Base-by-base conservation (phyloP, 2,329 filamentous ascomycete species). In the Colletotrichum chlorophyti region DNA sequence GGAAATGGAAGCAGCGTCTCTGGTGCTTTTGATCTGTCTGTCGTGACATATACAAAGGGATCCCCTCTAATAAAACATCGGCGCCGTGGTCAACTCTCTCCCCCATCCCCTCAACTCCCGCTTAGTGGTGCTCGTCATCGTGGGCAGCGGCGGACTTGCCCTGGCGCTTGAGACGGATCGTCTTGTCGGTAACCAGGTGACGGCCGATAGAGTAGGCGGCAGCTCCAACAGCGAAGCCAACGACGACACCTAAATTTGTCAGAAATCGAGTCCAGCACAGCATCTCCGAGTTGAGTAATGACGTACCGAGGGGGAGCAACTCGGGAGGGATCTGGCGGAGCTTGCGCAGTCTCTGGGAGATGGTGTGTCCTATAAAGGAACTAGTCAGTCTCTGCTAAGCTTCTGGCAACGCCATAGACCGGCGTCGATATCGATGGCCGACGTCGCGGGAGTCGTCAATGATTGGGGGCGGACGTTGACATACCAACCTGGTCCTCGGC, bases 301-400 rank as follows among this genome's bases (percentile, higher is more conserved):
- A 80, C 86, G 76, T 88, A 96, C 93, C 93, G 69, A 99, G 89
- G 72, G 95, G 95, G 68, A 93, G 87, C 85, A 99, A 84, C 84
- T 99, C 95, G 68, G 92, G 87, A 67, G 95, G 95, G 72, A 98
- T 90, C 79, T 88, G 88, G 85, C 90, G 93, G 72, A 97, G 83
- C 74, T 87, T 89, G 75, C 93, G 91, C 70, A 99, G 83, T 75
- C 94, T 91, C 83, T 98, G 95, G 66, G 94, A 97, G 78, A 98
- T 87, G 70, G 94, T 97, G 82, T 98, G 95, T 74, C 92, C 95
- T 99, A 65, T 48, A 57, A 26, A 19, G 45, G 10, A 37, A 26
- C 14, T n/a, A 23, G 35, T 60, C 43, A 58, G 53, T 29, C 46
- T 32, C 24, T 38, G 54, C 38, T 10, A 29, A 24, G 41, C 24